These are phyloP conservation scores for Gilbertella persicaria DNA, from an alignment of 371 early-diverging fungal species.

Conservation along the genomic window DNA sequence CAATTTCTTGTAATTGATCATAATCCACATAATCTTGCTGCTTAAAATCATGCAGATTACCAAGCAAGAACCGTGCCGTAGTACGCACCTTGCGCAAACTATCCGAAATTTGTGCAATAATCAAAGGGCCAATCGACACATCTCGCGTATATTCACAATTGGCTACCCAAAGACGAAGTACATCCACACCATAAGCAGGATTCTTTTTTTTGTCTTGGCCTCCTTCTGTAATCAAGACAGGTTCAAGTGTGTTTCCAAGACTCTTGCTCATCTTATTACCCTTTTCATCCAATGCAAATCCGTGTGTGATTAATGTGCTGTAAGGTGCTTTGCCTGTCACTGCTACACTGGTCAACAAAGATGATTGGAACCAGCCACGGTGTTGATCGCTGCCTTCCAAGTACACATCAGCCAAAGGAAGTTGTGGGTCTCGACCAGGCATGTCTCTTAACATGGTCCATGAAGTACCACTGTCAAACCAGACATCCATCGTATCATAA, in stretches of 20 bases:
- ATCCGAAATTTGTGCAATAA: slow-evolving; percentile 71
- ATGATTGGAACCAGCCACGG: slow-evolving; percentile 98
- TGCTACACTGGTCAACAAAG: slow-evolving; percentile 86
- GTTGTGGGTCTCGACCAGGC: slow-evolving; percentile 24
- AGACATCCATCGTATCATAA: slow-evolving; percentile 92
- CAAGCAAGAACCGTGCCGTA: slow-evolving; percentile 79
- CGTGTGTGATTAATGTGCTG: slow-evolving; percentile 86
- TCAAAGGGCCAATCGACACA: slow-evolving; percentile 71
- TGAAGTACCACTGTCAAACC: slow-evolving; percentile 94
- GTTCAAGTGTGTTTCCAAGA: slow-evolving; percentile 87
- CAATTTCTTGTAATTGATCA: slow-evolving; percentile 60
- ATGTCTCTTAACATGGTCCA: slow-evolving; percentile 62
- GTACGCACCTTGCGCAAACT: slow-evolving; percentile 77
- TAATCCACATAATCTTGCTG: slow-evolving; percentile 53
- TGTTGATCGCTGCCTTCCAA: slow-evolving; percentile 96
- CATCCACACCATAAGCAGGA: slow-evolving; percentile 86
- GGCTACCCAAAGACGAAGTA: slow-evolving; percentile 84
- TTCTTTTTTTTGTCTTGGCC: slow-evolving; percentile 69
- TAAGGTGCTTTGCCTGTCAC: slow-evolving; percentile 80
- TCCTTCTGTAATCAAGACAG: slow-evolving; percentile 69
- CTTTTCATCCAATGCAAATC: slow-evolving; percentile 89
- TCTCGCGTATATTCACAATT: slow-evolving; percentile 84
- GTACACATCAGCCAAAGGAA: slow-evolving; percentile 83
- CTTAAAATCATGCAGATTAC: slow-evolving; percentile 74
- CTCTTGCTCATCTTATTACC: slow-evolving; percentile 96